phyloP scores from a whole-genome alignment of 768 basidiomycete species.

The Scleroderma bovista region DNA sequence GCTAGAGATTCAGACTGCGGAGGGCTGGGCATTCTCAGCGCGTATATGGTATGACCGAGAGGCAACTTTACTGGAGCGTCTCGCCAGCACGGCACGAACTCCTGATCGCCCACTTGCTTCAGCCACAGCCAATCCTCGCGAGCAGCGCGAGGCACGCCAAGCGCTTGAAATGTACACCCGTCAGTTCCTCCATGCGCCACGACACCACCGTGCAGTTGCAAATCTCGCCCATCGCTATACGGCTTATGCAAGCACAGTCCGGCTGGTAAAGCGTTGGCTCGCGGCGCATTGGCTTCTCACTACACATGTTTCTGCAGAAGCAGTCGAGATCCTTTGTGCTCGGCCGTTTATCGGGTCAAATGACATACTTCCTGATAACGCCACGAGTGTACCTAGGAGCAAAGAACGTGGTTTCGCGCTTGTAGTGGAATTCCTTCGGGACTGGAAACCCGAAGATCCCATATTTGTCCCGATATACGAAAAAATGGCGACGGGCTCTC shows the following conservation, averaged over 20 bases:
- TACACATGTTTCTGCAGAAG: constrained; percentile 68
- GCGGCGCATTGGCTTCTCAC: constrained; percentile 83
- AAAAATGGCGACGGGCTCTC: constrained; percentile 6
- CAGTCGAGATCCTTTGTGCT: constrained; percentile 82
- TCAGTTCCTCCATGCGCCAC: constrained; percentile 75
- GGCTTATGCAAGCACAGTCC: constrained; percentile 79
- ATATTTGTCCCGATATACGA: constrained; percentile 70
- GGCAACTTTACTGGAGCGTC: constrained; percentile 66
- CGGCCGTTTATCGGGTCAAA: constrained; percentile 59
- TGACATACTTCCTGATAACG: constrained; percentile 28
- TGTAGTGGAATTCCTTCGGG: constrained; percentile 65
- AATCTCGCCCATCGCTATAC: constrained; percentile 73
- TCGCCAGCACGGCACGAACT: constrained; percentile 42
- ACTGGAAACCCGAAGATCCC: constrained; percentile 81
- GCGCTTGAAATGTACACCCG: constrained; percentile 57
- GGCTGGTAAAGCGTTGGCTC: constrained; percentile 91
- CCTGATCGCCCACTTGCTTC: constrained; percentile 4
- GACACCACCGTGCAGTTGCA: constrained; percentile 81
- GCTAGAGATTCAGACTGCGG: constrained; percentile 71
- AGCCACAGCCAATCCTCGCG: constrained; percentile 15
- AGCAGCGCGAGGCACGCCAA: constrained; percentile 50
- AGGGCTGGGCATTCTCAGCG: constrained; percentile 84
- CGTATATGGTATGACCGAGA: constrained; percentile 89
- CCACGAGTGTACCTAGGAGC: constrained; percentile 55
- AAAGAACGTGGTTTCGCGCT: constrained; percentile 77